Evolutionary conservation across 2,329 filamentous ascomycete species (phyloP).

Genomic region (Coniella lustricola): DNA sequence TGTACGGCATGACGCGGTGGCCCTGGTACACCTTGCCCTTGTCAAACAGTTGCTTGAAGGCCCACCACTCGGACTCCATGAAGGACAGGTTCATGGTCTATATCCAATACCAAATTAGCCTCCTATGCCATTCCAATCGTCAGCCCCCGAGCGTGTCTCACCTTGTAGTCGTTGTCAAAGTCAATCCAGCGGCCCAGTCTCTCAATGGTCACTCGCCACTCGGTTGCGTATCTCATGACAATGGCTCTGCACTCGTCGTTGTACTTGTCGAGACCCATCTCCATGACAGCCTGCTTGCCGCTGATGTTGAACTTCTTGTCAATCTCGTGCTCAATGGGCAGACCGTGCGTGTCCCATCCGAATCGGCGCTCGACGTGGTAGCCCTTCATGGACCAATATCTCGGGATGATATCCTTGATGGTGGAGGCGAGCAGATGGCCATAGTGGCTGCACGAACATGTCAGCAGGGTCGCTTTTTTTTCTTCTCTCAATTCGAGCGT

Average conservation of each 20-base stretch:
- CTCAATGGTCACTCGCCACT: constrained; percentile 86
- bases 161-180: constrained; percentile 93
- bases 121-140: constrained; percentile 14
- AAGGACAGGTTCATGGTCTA: constrained; percentile 86
- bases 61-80: constrained; percentile 97
- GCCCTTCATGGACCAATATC: constrained; percentile 97
- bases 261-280: constrained; percentile 82
- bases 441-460: constrained; percentile 36
- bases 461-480: constrained; percentile 6
- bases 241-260: constrained; percentile 88
- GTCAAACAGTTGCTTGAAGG: constrained; percentile 87
- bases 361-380: constrained; percentile 88
- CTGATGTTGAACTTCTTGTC: constrained; percentile 92
- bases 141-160: constrained; percentile 21
- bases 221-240: constrained; percentile 81
- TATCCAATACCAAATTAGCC: constrained; percentile 23
- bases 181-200: constrained; percentile 92
- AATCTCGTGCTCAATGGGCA: constrained; percentile 95
- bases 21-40: constrained; percentile 87
- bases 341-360: constrained; percentile 89
- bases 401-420: constrained; percentile 93
- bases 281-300: constrained; percentile 69
- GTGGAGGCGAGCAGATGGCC: constrained; percentile 80
- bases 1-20: constrained; percentile 91
- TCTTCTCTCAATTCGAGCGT: too few species aligned